A percentile compares a stretch with the other conserved stretches of the same genome.
Evolutionary conservation across 306 rosid genomes (phyloP).

Genomic region (Vigna nakashimae): DNA sequence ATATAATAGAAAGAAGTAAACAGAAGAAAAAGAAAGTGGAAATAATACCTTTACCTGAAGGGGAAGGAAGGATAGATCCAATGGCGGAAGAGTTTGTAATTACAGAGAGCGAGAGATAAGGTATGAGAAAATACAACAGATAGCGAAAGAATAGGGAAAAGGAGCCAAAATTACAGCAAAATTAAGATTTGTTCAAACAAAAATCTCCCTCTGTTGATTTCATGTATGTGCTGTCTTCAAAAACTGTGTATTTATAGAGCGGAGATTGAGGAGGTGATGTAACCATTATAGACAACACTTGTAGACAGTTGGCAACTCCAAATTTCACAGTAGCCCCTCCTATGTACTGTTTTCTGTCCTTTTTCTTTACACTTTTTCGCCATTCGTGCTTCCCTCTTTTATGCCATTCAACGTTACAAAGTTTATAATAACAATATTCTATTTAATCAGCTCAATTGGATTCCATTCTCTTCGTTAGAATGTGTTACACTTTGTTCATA

Average conservation of each 20-base stretch:
- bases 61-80: slow-evolving; percentile 68
- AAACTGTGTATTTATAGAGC: slow-evolving; percentile 23
- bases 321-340: slow-evolving; percentile 26
- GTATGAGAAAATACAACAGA: background rate
- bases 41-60: slow-evolving; percentile 52
- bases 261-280: background rate
- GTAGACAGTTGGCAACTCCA: slow-evolving; percentile 41
- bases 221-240: slow-evolving; percentile 22
- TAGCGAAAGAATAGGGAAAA: slow-evolving; percentile 1
- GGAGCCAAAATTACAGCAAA: background rate
- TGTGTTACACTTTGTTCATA: too few species aligned
- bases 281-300: slow-evolving; percentile 12
- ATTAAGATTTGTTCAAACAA: slow-evolving; percentile 37
- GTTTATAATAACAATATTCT: too few species aligned
- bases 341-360: background rate
- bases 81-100: slow-evolving; percentile 45
- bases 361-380: background rate
- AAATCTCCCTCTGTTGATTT: slow-evolving; percentile 27
- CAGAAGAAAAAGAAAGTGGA: slow-evolving; percentile 5
- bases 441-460: too few species aligned
- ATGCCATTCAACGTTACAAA: too few species aligned
- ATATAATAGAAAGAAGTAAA: background rate
- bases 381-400: background rate
- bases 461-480: too few species aligned
- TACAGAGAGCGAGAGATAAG: slow-evolving; percentile 17